phyloP scores from a whole-genome alignment of 208 protist species.

The Leishmania mexicana region DNA sequence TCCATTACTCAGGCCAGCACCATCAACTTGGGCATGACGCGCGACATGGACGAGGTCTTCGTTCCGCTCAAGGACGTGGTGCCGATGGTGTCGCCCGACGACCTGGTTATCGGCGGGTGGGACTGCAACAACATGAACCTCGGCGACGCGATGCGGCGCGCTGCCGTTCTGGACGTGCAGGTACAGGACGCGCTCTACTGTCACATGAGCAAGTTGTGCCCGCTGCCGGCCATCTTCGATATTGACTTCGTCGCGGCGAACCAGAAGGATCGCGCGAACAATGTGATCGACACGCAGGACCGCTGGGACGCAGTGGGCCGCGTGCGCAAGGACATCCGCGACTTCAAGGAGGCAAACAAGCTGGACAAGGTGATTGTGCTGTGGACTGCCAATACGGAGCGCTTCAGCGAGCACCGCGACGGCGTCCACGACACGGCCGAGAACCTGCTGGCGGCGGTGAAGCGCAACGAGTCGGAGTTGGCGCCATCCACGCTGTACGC shows the following conservation, averaged over 20 bases:
- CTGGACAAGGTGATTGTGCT: conserved; percentile 98
- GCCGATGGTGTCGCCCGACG: conserved; percentile 98
- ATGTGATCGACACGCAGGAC: conserved; percentile 87
- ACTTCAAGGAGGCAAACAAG: conserved; percentile 85
- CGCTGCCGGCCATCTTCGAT: conserved; percentile 97
- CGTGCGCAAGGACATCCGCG: conserved; percentile 95
- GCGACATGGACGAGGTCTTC: conserved; percentile 91
- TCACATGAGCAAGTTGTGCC: conserved; percentile 91
- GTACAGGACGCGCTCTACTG: conserved; percentile 88
- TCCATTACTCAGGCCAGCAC: conserved; percentile 97
- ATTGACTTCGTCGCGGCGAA: conserved; percentile 98
- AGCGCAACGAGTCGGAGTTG: conserved; percentile 89
- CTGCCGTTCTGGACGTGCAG: conserved; percentile 95
- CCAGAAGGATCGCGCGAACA: conserved; percentile 97
- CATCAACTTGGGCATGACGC: conserved; percentile 92
- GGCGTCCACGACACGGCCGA: conserved; percentile 97
- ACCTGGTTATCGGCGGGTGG: conserved; percentile 98
- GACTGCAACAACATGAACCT: conserved; percentile 96
- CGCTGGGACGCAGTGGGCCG: conserved; percentile 95
- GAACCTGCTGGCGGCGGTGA: conserved; percentile 94
- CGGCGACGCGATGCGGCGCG: conserved; percentile 95
- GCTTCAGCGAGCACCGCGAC: conserved; percentile 91
- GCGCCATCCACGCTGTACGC: conserved; percentile 97
- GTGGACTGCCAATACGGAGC: conserved; percentile 99
- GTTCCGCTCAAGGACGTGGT: conserved; percentile 94